Base-by-base conservation (phyloP, 2,329 filamentous ascomycete genomes). In the Sclerotinia subarctica region DNA sequence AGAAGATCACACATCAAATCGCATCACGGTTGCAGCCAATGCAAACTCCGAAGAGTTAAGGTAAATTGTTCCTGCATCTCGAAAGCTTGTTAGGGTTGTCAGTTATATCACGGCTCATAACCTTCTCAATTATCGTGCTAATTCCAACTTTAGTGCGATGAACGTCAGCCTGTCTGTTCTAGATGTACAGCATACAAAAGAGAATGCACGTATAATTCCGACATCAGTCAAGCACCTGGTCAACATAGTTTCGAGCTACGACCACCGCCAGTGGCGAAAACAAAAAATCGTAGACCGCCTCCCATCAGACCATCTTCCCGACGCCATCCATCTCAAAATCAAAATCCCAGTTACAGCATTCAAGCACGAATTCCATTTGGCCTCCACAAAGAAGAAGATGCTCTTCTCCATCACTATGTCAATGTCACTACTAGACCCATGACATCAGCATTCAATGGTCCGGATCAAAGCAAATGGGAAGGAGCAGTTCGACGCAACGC, bases 1-100 rank as follows among this genome's bases (percentile, higher is more conserved):
- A 60, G 64, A 60, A 59, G 64, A 44, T 66, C 64, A 17, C 64
- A 66, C 52, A 66, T 66, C 19, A 66, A 66, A 60, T 66, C 64
- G 21, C 64, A 66, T 35, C 64, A 66, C 4, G 64, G 64, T 15
- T 66, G 64, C 32, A 66, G 46, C 13, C 64, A 66, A 44, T 66
- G 64, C 26, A 66, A 66, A 24, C 24, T 66, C 2, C 32, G 64
- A 13, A 66, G 64, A 44, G 46, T 66, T 7, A 66, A 66, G 38
- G 64, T 66, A 46, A 52, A 44, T 66, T 4, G 2, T 29, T n/a
- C n/a, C 32, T 51, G 11, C n/a, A 49, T 38, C 10, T 26, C 49
- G 17, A 29, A 47, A 38, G 6, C 21, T 59, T 15, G 21, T 42
- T 42, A 29, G 11, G 15, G n/a, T 24, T 26, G 26, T 26, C 7